Conservation (phyloP, 331 rosid genomes). For the Rhamnella rubrinervis region DNA sequence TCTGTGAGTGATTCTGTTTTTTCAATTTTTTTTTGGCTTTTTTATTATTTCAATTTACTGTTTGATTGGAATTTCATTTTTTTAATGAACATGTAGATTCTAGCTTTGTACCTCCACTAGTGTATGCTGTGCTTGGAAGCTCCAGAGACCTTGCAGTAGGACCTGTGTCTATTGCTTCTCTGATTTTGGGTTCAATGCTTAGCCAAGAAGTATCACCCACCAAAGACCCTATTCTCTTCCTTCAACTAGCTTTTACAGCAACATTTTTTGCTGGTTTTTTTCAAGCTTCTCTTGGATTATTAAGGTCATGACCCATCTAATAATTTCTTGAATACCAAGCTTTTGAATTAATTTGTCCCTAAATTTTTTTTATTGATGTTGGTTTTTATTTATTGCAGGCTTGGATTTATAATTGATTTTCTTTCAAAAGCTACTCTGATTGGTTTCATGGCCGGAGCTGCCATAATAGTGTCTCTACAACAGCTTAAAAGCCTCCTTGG, state of each 20-base stretch:
- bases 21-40: neutral
- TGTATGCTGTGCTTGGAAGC: conserved; percentile 92
- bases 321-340: neutral
- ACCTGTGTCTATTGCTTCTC: conserved; percentile 95
- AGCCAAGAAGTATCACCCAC: conserved; percentile 79
- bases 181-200: conserved; percentile 84
- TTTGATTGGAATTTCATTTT: neutral
- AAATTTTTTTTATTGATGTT: neutral
- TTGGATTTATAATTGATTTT: conserved; percentile 91
- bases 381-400: conserved; percentile 40
- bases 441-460: conserved; percentile 99
- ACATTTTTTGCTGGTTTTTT: conserved; percentile 86
- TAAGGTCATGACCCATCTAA: conserved; percentile 43
- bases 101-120: conserved; percentile 94
- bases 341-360: neutral
- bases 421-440: conserved; percentile 83
- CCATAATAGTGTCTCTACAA: conserved; percentile 85
- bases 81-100: conserved; percentile 50
- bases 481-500: conserved; percentile 92
- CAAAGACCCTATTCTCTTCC: conserved; percentile 60
- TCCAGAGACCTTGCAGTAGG: conserved; percentile 96
- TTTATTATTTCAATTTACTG: neutral
- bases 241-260: conserved; percentile 78
- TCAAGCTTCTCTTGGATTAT: conserved; percentile 85
- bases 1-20: conserved; percentile 53